A percentile compares a stretch with the other conserved stretches of the same genome.
Conservation (phyloP, 345 rosid genomes). For the Lumnitzera racemosa region DNA sequence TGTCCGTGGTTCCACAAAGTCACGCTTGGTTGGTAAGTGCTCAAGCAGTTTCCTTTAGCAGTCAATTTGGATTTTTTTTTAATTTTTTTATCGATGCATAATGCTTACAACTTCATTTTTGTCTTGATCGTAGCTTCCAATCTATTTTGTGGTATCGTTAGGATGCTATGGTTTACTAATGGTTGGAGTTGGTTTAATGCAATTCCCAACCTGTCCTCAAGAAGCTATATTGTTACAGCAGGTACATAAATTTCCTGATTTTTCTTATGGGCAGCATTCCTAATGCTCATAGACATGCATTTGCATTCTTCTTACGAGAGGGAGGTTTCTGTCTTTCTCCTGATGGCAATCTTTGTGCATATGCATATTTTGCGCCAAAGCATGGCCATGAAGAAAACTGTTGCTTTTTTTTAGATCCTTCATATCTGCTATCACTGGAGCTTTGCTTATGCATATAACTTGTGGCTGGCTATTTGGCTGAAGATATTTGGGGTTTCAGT, state of each 20-base stretch:
- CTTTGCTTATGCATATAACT: no score
- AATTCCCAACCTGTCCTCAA: constrained; percentile 38
- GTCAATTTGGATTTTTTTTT: not conserved
- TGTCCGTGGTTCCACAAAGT: constrained; percentile 31
- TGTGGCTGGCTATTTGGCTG: no score
- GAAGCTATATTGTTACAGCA: constrained; percentile 38
- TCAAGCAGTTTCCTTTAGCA: not conserved
- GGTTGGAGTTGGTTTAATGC: constrained; percentile 43
- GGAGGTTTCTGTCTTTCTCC: no score
- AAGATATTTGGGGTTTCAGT: no score
- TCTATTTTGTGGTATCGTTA: constrained; percentile 29
- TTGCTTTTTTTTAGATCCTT: no score
- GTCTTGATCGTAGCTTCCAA: constrained; percentile 20
- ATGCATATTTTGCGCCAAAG: no score
- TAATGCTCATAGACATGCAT: no score
- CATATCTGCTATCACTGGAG: no score
- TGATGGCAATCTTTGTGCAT: no score
- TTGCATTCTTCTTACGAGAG: no score
- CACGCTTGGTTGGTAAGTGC: constrained; percentile 45
- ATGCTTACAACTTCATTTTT: not conserved
- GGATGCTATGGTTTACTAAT: constrained; percentile 46
- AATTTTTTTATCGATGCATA: not conserved
- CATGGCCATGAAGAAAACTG: no score
- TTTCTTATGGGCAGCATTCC: not conserved
- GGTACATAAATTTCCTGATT: constrained; percentile 14